A percentile compares a stretch with the other conserved stretches of the same genome.
These are phyloP conservation scores for Phytophthora syringae DNA, from an alignment of 352 stramenopile genomes.

Conservation along the genomic window DNA sequence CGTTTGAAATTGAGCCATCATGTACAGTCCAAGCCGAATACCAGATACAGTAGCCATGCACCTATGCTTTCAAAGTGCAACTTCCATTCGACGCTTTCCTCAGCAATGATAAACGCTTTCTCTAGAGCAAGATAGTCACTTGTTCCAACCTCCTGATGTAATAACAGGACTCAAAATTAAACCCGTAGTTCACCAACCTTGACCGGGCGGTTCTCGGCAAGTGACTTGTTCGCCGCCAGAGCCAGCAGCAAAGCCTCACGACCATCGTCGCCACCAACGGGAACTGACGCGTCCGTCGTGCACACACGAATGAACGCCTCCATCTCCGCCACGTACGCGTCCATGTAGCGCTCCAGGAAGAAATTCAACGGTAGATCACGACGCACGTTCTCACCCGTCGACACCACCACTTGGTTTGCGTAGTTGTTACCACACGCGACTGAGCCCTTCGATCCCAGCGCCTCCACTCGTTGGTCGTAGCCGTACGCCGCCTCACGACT, in stretches of 20 bases:
- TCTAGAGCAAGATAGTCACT: too few relatives aligned
- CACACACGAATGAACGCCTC: slow-evolving; percentile 73
- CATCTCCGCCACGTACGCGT: slow-evolving; percentile 83
- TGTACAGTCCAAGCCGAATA: slow-evolving; percentile 43
- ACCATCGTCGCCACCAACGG: slow-evolving; percentile 64
- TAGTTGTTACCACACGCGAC: slow-evolving; percentile 94
- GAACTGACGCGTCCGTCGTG: slow-evolving; percentile 49
- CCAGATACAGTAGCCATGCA: not conserved
- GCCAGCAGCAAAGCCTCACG: slow-evolving; percentile 74
- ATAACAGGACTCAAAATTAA: too few relatives aligned
- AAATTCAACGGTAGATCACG: slow-evolving; percentile 94
- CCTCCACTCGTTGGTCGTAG: slow-evolving; percentile 95
- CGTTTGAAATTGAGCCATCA: slow-evolving; percentile 16
- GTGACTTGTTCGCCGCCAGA: slow-evolving; percentile 69
- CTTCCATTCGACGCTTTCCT: too few relatives aligned
- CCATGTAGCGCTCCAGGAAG: slow-evolving; percentile 95
- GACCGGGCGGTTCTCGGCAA: slow-evolving; percentile 72
- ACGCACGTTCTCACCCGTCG: slow-evolving; percentile 46
- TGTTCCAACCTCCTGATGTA: too few relatives aligned
- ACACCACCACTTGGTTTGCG: slow-evolving; percentile 86
- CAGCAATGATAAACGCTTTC: too few relatives aligned
- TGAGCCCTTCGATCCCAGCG: slow-evolving; percentile 92
- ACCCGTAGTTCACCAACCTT: slow-evolving; percentile 59
- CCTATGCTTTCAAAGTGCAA: too few relatives aligned
- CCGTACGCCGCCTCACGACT: slow-evolving; percentile 94